These are phyloP conservation scores for Miamiensis avidus DNA, from an alignment of 169 alveolate species.

Conservation along the genomic window DNA sequence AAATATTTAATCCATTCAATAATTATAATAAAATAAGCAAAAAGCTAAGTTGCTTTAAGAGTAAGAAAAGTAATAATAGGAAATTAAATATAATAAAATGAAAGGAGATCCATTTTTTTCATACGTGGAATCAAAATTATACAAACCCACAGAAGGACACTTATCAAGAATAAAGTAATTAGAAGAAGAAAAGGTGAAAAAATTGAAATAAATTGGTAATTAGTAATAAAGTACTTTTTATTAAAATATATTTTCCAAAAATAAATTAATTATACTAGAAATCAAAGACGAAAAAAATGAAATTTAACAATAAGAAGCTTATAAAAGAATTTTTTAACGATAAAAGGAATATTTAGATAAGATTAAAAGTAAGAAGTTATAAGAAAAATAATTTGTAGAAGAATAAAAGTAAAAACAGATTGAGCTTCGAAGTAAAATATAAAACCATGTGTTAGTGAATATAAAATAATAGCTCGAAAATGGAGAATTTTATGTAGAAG, in stretches of 20 bases:
- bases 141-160: not conserved
- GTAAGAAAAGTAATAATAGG: not conserved
- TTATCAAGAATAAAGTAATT: not conserved
- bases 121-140: not conserved
- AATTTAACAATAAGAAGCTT: not conserved
- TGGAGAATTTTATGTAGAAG: conserved; percentile 31
- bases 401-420: conserved; percentile 13
- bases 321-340: conserved; percentile 13
- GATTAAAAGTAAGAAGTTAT: conserved; percentile 1
- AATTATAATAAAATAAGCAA: not conserved
- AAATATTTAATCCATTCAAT: not conserved
- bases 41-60: not conserved
- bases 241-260: too few species aligned
- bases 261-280: not conserved
- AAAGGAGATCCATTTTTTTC: not conserved
- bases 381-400: conserved; percentile 1
- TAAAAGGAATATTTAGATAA: conserved; percentile 4
- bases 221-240: too few species aligned
- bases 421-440: conserved; percentile 4
- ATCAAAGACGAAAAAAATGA: not conserved
- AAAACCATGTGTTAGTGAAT: conserved; percentile 9
- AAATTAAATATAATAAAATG: too few species aligned
- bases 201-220: not conserved
- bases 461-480: conserved; percentile 18
- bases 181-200: not conserved